Conservation (phyloP, 1,284 basidiomycete genomes). For the Paramarasmius palmivorus region DNA sequence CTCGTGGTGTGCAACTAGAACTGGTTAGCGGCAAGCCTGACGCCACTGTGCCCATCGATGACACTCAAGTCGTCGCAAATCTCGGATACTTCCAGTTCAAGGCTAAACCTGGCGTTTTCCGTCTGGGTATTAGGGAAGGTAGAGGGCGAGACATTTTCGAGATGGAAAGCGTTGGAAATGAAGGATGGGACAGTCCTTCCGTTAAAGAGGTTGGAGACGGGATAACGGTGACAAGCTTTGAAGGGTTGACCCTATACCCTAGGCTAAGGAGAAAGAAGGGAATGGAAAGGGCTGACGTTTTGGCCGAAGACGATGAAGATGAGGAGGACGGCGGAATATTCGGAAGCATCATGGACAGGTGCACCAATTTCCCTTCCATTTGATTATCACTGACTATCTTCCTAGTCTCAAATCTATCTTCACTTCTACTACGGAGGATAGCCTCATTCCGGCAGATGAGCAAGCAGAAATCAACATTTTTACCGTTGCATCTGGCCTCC, state of each 20-base stretch:
- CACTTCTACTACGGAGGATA: constrained; percentile 29
- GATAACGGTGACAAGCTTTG: constrained; percentile 83
- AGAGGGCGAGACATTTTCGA: constrained; percentile 80
- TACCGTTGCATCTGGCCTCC: constrained; percentile 93
- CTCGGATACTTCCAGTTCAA: constrained; percentile 97
- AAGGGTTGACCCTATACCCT: constrained; percentile 88
- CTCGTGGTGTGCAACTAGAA: constrained; percentile 86
- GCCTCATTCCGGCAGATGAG: constrained; percentile 28
- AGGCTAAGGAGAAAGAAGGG: constrained; percentile 71
- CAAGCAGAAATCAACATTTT: constrained; percentile 98
- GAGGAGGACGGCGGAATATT: constrained; percentile 36
- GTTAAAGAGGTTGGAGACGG: constrained; percentile 67
- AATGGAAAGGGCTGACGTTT: constrained; percentile 81
- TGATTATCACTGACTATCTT: no score
- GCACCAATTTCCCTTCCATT: background rate
- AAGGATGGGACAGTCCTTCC: constrained; percentile 79
- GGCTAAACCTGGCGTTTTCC: constrained; percentile 86
- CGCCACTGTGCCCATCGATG: constrained; percentile 59
- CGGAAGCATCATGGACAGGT: constrained; percentile 48
- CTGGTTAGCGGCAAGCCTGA: constrained; percentile 43
- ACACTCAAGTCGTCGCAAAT: constrained; percentile 92
- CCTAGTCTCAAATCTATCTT: constrained; percentile 60
- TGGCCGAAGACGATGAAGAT: constrained; percentile 48
- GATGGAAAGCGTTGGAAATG: constrained; percentile 81
- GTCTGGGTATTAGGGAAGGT: constrained; percentile 81